Percentiles rank a stretch among this genome's conserved stretches.
These are phyloP conservation scores for Suillus placidus DNA, from an alignment of 768 basidiomycete species.

Conservation along the genomic window DNA sequence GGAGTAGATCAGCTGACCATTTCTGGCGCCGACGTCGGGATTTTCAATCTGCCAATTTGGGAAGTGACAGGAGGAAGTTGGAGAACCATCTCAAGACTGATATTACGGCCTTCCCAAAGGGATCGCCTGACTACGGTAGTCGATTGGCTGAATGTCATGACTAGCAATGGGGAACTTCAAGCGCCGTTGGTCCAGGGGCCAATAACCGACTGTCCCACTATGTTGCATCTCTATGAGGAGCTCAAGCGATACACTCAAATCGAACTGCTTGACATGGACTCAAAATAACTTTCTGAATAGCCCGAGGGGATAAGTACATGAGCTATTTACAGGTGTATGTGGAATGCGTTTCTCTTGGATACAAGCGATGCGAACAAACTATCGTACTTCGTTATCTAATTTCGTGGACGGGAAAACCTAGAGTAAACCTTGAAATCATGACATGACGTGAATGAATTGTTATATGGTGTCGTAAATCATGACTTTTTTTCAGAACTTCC, in stretches of 20 bases:
- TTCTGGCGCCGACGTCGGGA: conserved; percentile 30
- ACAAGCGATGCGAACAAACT: background rate
- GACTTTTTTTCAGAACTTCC: background rate
- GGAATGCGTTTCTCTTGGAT: background rate
- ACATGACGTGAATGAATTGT: background rate
- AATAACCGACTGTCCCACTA: background rate
- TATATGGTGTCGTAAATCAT: background rate
- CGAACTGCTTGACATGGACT: background rate
- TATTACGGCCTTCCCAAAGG: background rate
- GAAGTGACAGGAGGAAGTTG: background rate
- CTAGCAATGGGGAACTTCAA: background rate
- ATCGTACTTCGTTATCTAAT: background rate
- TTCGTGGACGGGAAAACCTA: background rate
- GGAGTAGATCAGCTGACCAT: conserved; percentile 22
- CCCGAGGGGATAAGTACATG: background rate
- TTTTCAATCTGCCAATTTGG: conserved; percentile 16
- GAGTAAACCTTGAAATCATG: background rate
- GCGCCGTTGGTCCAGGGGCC: background rate
- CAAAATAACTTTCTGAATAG: background rate
- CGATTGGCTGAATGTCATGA: background rate
- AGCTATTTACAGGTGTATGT: too few species aligned
- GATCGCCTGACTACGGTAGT: background rate
- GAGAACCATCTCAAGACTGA: background rate
- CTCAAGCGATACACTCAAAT: background rate
- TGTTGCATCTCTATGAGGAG: background rate